phyloP scores from a whole-genome alignment of 768 basidiomycete genomes.

The Coprinopsis marcescibilis region DNA sequence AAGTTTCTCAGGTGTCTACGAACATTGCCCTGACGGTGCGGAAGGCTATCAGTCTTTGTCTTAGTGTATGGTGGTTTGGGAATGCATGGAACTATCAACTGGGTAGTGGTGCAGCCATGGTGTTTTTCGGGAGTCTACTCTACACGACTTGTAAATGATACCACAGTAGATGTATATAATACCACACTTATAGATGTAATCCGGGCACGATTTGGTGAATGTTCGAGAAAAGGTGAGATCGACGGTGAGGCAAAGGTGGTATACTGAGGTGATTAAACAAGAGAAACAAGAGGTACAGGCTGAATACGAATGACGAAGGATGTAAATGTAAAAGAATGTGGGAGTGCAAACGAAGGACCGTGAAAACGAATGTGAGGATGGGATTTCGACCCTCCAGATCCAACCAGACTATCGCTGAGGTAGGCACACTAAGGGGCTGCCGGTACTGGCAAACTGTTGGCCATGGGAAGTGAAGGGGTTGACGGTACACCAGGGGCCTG shows the following conservation, averaged over 20 bases:
- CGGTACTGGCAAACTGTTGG: not conserved
- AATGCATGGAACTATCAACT: conserved; percentile 65
- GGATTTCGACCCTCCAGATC: not conserved
- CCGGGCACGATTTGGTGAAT: conserved; percentile 3
- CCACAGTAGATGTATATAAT: not conserved
- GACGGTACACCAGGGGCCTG: not conserved
- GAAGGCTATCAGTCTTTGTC: conserved; percentile 74
- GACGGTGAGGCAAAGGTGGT: no score
- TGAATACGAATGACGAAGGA: no score
- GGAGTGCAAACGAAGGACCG: not conserved
- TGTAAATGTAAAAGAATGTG: not conserved
- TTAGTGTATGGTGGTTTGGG: conserved; percentile 84
- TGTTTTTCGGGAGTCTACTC: conserved; percentile 61
- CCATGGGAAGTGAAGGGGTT: not conserved
- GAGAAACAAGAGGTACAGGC: no score
- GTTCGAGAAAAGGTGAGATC: conserved; percentile 18
- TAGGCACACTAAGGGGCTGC: not conserved
- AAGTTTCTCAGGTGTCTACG: conserved; percentile 75
- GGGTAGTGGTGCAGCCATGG: conserved; percentile 64
- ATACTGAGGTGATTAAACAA: no score
- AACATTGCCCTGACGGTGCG: conserved; percentile 76
- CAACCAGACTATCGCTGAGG: not conserved
- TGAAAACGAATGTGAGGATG: not conserved
- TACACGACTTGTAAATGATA: conserved; percentile 32
- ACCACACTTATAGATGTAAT: conserved; percentile 17